Conservation (phyloP, 192 early-diverging fungal genomes). For the Backusella parvicylindrica region DNA sequence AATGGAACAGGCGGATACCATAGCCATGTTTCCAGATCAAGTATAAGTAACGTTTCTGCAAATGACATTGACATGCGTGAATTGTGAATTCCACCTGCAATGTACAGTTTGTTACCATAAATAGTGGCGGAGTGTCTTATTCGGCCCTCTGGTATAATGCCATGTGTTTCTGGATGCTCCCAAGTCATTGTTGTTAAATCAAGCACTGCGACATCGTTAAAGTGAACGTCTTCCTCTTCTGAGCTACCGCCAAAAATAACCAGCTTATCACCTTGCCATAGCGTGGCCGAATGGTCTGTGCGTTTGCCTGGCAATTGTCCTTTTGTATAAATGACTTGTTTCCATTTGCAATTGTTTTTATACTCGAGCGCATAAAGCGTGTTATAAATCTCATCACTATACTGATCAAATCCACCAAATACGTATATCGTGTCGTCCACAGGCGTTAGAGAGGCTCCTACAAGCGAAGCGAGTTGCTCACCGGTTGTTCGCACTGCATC, state of each 20-base stretch:
- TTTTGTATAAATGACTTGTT: slow-evolving; percentile 46
- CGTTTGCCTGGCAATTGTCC: slow-evolving; percentile 45
- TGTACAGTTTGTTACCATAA: slow-evolving; percentile 58
- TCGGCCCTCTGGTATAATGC: slow-evolving; percentile 46
- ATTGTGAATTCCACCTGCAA: slow-evolving; percentile 47
- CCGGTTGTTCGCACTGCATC: slow-evolving; percentile 12
- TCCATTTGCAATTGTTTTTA: slow-evolving; percentile 42
- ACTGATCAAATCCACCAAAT: slow-evolving; percentile 63
- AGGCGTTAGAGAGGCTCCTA: slow-evolving; percentile 41
- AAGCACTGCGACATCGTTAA: slow-evolving; percentile 56
- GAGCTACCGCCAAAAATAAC: slow-evolving; percentile 60
- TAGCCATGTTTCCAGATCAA: slow-evolving; percentile 53
- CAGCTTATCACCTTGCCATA: slow-evolving; percentile 55
- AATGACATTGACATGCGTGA: slow-evolving; percentile 20
- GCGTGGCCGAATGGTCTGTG: slow-evolving; percentile 58
- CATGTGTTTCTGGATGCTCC: slow-evolving; percentile 50
- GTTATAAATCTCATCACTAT: slow-evolving; percentile 67
- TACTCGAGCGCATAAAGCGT: slow-evolving; percentile 51
- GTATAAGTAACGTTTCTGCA: slow-evolving; percentile 34
- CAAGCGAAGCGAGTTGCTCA: slow-evolving; percentile 33
- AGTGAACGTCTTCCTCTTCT: slow-evolving; percentile 42
- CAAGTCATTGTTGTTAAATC: slow-evolving; percentile 59
- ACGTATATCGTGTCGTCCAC: slow-evolving; percentile 42
- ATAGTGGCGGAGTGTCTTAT: slow-evolving; percentile 61
- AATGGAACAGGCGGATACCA: slow-evolving; percentile 57